Conservation (phyloP, 1,284 basidiomycete species). For the Apiotrichum akiyoshidainum region DNA sequence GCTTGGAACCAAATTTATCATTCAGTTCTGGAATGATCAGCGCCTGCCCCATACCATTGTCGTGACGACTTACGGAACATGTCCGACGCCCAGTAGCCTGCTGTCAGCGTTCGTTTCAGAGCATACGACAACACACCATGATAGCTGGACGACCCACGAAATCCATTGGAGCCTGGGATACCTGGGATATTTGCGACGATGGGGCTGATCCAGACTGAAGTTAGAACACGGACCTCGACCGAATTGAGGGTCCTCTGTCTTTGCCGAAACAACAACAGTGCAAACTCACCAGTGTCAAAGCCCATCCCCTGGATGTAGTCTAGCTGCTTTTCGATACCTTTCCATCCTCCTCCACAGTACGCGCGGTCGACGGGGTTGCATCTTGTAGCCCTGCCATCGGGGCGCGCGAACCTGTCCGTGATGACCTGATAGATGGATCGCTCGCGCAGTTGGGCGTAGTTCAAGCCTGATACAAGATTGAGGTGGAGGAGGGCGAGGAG, state of each 20-base stretch:
- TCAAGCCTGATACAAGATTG: conserved; percentile 29
- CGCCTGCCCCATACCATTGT: background rate
- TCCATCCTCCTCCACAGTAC: conserved; percentile 49
- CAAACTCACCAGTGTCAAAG: conserved; percentile 44
- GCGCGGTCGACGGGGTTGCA: conserved; percentile 31
- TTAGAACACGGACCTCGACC: background rate
- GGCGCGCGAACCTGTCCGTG: conserved; percentile 48
- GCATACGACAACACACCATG: conserved; percentile 41
- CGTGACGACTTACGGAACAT: conserved; percentile 29
- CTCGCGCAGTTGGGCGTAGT: conserved; percentile 35
- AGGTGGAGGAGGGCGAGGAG: conserved; percentile 15
- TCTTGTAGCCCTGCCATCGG: conserved; percentile 25
- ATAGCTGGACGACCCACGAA: conserved; percentile 36
- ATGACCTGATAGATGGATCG: conserved; percentile 50
- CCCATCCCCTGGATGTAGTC: conserved; percentile 51
- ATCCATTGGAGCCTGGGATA: conserved; percentile 18
- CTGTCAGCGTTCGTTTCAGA: conserved; percentile 8
- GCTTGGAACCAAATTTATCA: conserved; percentile 50
- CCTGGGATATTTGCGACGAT: conserved; percentile 46
- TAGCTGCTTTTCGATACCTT: conserved; percentile 38
- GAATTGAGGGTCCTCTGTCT: background rate
- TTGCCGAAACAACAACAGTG: no score
- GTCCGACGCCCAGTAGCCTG: conserved; percentile 50
- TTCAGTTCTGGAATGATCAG: conserved; percentile 45
- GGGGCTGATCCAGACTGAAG: conserved; percentile 48